Evolutionary conservation across 805 yeast species (phyloP), one percentile per base, ranked within the genome.

Genomic region (Saccharomycopsis malanga): DNA sequence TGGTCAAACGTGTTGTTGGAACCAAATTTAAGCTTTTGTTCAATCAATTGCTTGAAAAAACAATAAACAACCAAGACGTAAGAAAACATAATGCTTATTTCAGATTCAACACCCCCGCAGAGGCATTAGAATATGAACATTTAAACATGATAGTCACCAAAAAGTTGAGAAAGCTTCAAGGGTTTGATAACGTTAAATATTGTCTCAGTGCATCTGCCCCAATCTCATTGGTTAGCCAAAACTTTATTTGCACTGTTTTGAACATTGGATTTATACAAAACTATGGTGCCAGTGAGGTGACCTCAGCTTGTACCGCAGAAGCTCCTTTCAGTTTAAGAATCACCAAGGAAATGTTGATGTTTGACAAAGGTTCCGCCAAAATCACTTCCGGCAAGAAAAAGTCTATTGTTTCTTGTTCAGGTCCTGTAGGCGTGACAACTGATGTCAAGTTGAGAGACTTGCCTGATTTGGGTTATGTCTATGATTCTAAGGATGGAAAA

Each of bases 261-360:
- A 69, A 70, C 38, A 58, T 71, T 42, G 60, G 67, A 10, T 58
- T 70, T 25, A 40, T 57, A 21, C 83, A 79, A 57, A 83, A 83
- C 21, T 80, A 79, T 59, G 84, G 84, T 9, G 70, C 77, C 40
- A 76, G 83, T 12, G 84, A 79, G 59, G 64, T 73, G 17, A 70
- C 74, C 59, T 75, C 78, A 3, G 82, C 81, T 1, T 56, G 72
- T 35, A 62, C 58, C 2, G 58, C 41, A 27, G 55, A 57, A 3
- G 45, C 65, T 67, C 50, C 65, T 38, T 67, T 60, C 51, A 38
- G 24, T 14, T 27, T 37, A 25, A 34, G 49, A 35, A 24, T 46
- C 4, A 34, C 27, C 7, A 29, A 39, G 32, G 42, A 43, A 12
- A 42, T 42, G 45, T n/a, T 32, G 15, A 32, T 15, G 4, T 23